Conservation (phyloP, 495 filamentous ascomycete species). For the Xylaria castorea region DNA sequence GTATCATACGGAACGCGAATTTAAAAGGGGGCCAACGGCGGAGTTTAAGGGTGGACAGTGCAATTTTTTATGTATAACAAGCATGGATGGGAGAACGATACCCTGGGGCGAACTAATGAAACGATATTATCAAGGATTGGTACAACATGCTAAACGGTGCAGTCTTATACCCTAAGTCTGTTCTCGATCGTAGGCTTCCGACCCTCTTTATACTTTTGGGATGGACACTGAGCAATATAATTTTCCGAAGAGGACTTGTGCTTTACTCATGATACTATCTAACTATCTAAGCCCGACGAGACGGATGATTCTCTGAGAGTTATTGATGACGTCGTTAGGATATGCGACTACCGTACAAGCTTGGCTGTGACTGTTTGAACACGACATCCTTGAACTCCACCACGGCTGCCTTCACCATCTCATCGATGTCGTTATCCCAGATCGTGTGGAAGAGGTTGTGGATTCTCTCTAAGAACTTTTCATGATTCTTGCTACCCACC, state of each 20-base stretch:
- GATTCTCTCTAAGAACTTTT: conserved; percentile 42
- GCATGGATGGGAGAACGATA: not conserved
- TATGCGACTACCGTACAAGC: conserved; percentile 6
- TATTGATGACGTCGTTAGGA: not conserved
- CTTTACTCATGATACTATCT: not conserved
- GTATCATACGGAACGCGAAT: not conserved
- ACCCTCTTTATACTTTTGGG: not conserved
- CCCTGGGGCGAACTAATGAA: not conserved
- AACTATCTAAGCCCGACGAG: not conserved
- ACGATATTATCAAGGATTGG: conserved; percentile 8
- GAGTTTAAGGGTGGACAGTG: not conserved
- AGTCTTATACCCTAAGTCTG: not conserved
- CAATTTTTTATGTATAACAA: not conserved
- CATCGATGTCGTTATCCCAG: conserved; percentile 49
- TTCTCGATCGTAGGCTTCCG: not conserved
- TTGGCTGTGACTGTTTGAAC: not conserved
- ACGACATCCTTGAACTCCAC: conserved; percentile 20
- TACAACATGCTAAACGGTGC: not conserved
- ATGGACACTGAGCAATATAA: not conserved
- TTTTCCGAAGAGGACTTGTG: not conserved
- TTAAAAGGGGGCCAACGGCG: not conserved
- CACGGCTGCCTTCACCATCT: conserved; percentile 38
- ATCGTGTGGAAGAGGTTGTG: conserved; percentile 42
- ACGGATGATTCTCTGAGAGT: not conserved
- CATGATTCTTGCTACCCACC: conserved; percentile 36